Evolutionary conservation across 2,329 filamentous ascomycete species (phyloP), one percentile per base, ranked within the genome.

Genomic region (Scedosporium minutisporum): DNA sequence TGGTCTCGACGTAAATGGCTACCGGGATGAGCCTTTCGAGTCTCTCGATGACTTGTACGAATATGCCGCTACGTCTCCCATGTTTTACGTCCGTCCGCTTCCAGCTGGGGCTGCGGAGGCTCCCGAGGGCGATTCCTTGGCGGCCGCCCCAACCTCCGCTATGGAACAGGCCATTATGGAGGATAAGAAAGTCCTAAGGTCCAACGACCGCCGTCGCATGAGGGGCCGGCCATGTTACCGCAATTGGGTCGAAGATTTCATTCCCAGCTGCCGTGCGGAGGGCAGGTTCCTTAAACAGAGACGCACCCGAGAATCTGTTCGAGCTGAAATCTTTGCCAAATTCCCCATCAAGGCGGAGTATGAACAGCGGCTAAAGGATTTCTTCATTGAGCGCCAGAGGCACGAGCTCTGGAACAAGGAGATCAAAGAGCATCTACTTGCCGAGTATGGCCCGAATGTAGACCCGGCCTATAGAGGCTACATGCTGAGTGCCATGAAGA

Each of bases 161-260:
- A 16, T 71, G 75, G 58, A 76, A 72, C 60, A 71, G 70, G 63
- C 65, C 4, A 48, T 63, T 3, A 44, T 67, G 6, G 69, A 70
- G 3, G 74, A 74, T 1, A 65, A 66, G n/a, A 70, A 71, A 61
- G 74, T 70, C 51, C 69, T 82, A 63, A 83, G 79, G 42, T 67
- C 77, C 23, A 84, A 83, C 62, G 86, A 90, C 66, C 78, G 84
- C 1, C 77, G 79, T 23, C 80, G 86, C 2, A 77, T 86, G 73
- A 70, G 66, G 0, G 76, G 78, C 48, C 80, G 89, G 0, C 78
- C 80, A 0, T 77, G 85, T 29, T 91, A 85, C 69, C 75, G 76
- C 1, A 70, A 71, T 5, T 93, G 88, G 80, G 71, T 87, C 4
- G 77, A 87, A 1, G 82, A 86, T 4, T 91, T 84, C 65, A 72